Conservation (phyloP, 257 asterid species). For the Fraxinus excelsior region DNA sequence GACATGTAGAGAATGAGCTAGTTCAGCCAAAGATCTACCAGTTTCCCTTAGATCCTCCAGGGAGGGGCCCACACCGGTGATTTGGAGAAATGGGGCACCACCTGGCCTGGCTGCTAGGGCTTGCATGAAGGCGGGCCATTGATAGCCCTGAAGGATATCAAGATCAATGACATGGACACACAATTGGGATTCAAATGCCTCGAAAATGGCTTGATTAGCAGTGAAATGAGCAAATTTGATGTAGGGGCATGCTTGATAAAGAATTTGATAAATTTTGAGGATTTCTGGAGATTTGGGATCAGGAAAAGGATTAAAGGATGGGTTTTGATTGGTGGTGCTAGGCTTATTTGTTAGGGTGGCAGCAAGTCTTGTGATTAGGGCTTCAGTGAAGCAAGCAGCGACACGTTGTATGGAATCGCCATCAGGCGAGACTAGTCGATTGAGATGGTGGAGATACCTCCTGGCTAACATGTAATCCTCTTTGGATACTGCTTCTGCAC, state of each 20-base stretch:
- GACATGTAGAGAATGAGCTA: slow-evolving; percentile 78
- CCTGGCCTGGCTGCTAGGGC: slow-evolving; percentile 85
- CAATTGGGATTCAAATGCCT: slow-evolving; percentile 73
- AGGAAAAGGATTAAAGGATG: slow-evolving; percentile 64
- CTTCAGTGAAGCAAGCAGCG: slow-evolving; percentile 77
- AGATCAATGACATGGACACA: slow-evolving; percentile 83
- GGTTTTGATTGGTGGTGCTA: slow-evolving; percentile 36
- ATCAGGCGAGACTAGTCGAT: slow-evolving; percentile 59
- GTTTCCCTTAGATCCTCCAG: slow-evolving; percentile 65
- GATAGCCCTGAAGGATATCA: slow-evolving; percentile 85
- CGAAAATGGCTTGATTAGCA: slow-evolving; percentile 82
- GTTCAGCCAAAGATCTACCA: slow-evolving; percentile 61
- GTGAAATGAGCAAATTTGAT: slow-evolving; percentile 86
- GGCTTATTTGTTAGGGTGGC: slow-evolving; percentile 69
- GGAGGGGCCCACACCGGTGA: slow-evolving; percentile 80
- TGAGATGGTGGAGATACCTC: slow-evolving; percentile 71
- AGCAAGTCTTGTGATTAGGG: slow-evolving; percentile 63
- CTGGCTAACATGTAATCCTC: slow-evolving; percentile 85
- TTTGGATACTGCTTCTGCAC: slow-evolving; percentile 85
- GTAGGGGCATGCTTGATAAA: slow-evolving; percentile 90
- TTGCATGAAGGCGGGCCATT: slow-evolving; percentile 96
- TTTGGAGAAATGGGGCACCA: slow-evolving; percentile 75
- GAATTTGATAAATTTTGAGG: slow-evolving; percentile 81
- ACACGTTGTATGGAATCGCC: slow-evolving; percentile 95
- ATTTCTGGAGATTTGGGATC: slow-evolving; percentile 60